Conservation (phyloP, 352 stramenopile genomes). For the Stramenopiles sp. region DNA sequence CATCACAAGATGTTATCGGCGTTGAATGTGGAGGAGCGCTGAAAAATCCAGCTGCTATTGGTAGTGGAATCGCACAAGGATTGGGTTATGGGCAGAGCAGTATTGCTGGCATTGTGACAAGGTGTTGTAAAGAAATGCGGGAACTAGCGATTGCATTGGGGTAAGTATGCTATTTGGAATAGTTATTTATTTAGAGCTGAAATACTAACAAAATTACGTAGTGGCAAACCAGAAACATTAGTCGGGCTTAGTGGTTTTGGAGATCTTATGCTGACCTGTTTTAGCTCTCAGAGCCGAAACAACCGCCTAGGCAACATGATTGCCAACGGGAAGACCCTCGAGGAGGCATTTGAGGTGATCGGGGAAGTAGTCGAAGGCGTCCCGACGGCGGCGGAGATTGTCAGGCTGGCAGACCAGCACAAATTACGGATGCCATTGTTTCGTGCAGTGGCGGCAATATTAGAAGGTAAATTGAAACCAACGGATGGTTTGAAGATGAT, state of each 20-base stretch:
- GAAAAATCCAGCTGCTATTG: slow-evolving; percentile 93
- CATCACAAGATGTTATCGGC: slow-evolving; percentile 68
- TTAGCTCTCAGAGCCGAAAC: slow-evolving; percentile 82
- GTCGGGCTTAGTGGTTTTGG: slow-evolving; percentile 63
- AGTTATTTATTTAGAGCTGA: too few relatives aligned
- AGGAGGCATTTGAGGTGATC: slow-evolving; percentile 33
- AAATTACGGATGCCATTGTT: slow-evolving; percentile 73
- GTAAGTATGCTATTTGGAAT: too few relatives aligned
- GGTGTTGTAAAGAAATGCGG: slow-evolving; percentile 82
- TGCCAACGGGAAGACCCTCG: slow-evolving; percentile 54
- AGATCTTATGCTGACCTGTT: slow-evolving; percentile 90
- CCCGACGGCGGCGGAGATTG: slow-evolving; percentile 72
- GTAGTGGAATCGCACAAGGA: slow-evolving; percentile 87
- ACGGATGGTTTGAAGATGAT: too few relatives aligned
- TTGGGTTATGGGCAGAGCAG: slow-evolving; percentile 85
- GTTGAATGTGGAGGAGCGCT: slow-evolving; percentile 85
- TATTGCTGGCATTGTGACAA: slow-evolving; percentile 75
- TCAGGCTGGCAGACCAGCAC: slow-evolving; percentile 65
- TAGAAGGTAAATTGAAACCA: slow-evolving; percentile 33
- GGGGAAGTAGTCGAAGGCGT: slow-evolving; percentile 82
- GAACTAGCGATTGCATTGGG: slow-evolving; percentile 80
- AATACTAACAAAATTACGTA: too few relatives aligned
- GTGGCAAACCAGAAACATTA: slow-evolving; percentile 76
- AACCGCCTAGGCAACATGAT: slow-evolving; percentile 76
- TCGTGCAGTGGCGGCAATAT: slow-evolving; percentile 50